Evolutionary conservation across 2,329 filamentous ascomycete species (phyloP).

Genomic region (Xylariales sp.): DNA sequence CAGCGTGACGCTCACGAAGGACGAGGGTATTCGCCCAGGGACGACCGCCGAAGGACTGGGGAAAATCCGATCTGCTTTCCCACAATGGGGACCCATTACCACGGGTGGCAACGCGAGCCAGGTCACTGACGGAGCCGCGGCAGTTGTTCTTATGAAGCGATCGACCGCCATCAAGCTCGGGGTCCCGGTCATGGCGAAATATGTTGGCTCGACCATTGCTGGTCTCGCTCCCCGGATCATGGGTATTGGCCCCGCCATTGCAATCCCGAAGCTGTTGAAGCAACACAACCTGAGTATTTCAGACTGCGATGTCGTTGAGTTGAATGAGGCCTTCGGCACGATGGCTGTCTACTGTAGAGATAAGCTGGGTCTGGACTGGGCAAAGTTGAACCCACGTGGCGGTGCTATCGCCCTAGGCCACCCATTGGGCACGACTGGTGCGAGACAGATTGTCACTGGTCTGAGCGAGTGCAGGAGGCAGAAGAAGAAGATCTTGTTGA

Average conservation of each 20-base stretch:
- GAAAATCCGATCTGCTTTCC: slow-evolving; percentile 89
- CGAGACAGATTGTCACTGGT: slow-evolving; percentile 82
- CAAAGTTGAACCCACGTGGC: slow-evolving; percentile 77
- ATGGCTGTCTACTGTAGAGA: slow-evolving; percentile 95
- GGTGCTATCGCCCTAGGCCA: slow-evolving; percentile 82
- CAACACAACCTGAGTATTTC: slow-evolving; percentile 73
- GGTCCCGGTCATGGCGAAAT: slow-evolving; percentile 92
- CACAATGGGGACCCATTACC: slow-evolving; percentile 78
- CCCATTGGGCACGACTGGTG: slow-evolving; percentile 73
- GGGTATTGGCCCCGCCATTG: slow-evolving; percentile 80
- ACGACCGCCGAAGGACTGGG: slow-evolving; percentile 77
- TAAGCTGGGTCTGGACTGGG: slow-evolving; percentile 62
- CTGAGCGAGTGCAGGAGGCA: slow-evolving; percentile 77
- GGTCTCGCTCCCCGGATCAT: slow-evolving; percentile 92
- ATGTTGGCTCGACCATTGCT: slow-evolving; percentile 83
- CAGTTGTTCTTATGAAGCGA: slow-evolving; percentile 89
- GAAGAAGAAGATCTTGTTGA: slow-evolving; percentile 87
- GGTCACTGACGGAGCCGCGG: slow-evolving; percentile 89
- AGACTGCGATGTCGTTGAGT: slow-evolving; percentile 84
- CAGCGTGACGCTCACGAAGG: slow-evolving; percentile 72
- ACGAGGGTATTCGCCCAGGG: slow-evolving; percentile 87
- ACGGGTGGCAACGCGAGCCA: slow-evolving; percentile 94
- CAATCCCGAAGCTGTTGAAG: slow-evolving; percentile 75
- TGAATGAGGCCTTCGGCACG: slow-evolving; percentile 97
- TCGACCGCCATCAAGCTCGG: slow-evolving; percentile 80